phyloP scores from a whole-genome alignment of 2,329 filamentous ascomycete species.

The Penicillium sp. region DNA sequence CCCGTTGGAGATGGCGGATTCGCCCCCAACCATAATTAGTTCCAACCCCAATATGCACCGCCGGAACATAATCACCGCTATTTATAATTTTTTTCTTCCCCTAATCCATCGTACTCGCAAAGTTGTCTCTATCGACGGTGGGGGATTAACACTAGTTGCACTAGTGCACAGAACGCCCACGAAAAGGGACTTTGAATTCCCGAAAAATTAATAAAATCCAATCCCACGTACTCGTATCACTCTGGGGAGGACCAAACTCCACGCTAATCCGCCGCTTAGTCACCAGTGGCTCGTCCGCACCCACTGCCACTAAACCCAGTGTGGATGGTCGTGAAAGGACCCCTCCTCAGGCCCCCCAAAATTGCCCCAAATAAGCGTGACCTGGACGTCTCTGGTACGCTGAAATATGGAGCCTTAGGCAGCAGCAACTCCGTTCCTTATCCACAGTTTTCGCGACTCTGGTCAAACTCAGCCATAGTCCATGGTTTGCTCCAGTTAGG shows the following conservation, averaged over 20 bases:
- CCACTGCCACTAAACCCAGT: background rate
- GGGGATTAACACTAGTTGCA: background rate
- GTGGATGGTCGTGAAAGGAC: background rate
- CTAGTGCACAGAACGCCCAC: background rate
- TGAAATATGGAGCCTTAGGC: background rate
- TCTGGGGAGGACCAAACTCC: background rate
- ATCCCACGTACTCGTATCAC: background rate
- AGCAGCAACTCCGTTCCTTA: background rate
- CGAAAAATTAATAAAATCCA: too few relatives aligned
- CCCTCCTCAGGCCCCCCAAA: background rate
- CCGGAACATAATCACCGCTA: background rate
- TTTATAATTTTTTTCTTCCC: background rate
- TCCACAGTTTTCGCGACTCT: background rate
- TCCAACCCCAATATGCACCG: background rate
- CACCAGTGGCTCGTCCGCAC: too few relatives aligned
- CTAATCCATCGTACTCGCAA: background rate
- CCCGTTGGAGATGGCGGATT: background rate
- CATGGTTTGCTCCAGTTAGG: background rate
- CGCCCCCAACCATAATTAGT: background rate
- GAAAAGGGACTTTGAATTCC: too few relatives aligned
- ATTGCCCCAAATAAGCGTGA: background rate
- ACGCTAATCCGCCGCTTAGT: background rate
- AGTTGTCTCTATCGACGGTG: background rate
- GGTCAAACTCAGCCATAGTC: background rate
- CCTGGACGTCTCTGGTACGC: background rate